Conservation (phyloP, 352 stramenopile genomes). For the Elongisporangium prolatum region DNA sequence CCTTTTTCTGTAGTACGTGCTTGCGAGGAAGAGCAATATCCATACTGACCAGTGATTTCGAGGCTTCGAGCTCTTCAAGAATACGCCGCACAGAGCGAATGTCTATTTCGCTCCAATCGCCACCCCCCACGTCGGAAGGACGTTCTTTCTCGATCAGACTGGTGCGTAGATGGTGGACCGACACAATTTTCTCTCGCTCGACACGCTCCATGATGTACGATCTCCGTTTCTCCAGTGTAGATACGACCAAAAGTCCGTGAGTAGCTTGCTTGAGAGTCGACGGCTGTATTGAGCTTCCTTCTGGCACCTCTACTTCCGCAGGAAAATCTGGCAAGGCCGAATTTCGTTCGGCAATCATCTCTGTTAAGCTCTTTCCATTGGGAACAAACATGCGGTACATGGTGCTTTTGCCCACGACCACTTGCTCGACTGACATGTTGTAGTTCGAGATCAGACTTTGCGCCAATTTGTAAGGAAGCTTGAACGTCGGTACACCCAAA, state of each 20-base stretch:
- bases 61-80: slow-evolving; percentile 50
- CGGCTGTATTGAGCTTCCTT: slow-evolving; percentile 26
- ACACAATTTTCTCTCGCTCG: slow-evolving; percentile 57
- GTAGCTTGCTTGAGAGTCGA: slow-evolving; percentile 54
- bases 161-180: slow-evolving; percentile 57
- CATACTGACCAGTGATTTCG: slow-evolving; percentile 42
- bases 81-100: slow-evolving; percentile 65
- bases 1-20: slow-evolving; percentile 55
- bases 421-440: slow-evolving; percentile 69
- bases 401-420: slow-evolving; percentile 72
- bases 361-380: slow-evolving; percentile 6
- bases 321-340: neutral
- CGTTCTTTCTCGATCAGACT: slow-evolving; percentile 50
- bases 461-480: slow-evolving; percentile 75
- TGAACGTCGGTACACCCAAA: slow-evolving; percentile 77
- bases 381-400: slow-evolving; percentile 84
- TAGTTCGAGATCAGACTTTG: slow-evolving; percentile 80
- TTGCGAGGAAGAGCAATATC: slow-evolving; percentile 69
- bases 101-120: slow-evolving; percentile 43
- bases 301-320: slow-evolving; percentile 1
- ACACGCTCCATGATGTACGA: slow-evolving; percentile 59
- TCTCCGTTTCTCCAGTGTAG: slow-evolving; percentile 43
- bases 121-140: slow-evolving; percentile 11
- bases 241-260: slow-evolving; percentile 42
- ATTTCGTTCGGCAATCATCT: too few relatives aligned